These are phyloP conservation scores for Geosmithia putterillii DNA, from an alignment of 2,329 filamentous ascomycete genomes.

Conservation along the genomic window DNA sequence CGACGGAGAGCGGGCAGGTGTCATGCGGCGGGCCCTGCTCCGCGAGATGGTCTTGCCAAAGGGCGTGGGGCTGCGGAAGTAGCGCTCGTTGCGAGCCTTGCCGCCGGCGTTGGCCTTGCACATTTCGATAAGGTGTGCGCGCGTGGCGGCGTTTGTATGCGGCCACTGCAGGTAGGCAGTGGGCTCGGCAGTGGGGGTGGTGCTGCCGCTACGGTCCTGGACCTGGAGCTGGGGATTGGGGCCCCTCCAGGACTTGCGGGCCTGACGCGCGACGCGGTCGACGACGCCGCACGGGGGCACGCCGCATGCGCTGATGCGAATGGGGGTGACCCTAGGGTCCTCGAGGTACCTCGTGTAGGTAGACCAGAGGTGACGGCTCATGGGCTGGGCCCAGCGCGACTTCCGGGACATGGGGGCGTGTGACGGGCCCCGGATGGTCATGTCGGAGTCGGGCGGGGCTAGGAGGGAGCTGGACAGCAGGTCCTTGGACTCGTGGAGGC, in stretches of 20 bases:
- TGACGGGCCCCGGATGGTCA: conserved; percentile 14
- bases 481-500: too few relatives aligned
- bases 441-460: conserved; percentile 15
- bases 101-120: conserved; percentile 43
- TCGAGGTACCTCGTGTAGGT: conserved; percentile 53
- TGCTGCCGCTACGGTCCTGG: conserved; percentile 31
- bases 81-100: conserved; percentile 28
- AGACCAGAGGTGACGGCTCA: conserved; percentile 54
- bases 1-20: conserved; percentile 30
- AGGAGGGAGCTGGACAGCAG: conserved; percentile 6
- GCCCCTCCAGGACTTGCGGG: conserved; percentile 55
- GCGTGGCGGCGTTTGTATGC: conserved; percentile 49
- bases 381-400: conserved; percentile 50
- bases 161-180: conserved; percentile 48
- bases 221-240: conserved; percentile 27
- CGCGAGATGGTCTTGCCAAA: conserved; percentile 38
- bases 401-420: conserved; percentile 25
- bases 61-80: conserved; percentile 41
- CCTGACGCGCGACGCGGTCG: conserved; percentile 51
- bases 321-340: conserved; percentile 55
- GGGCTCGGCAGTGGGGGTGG: conserved; percentile 39
- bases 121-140: conserved; percentile 48
- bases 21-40: conserved; percentile 34
- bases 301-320: conserved; percentile 49
- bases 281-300: conserved; percentile 55